These are phyloP conservation scores for Ramaria rubella DNA, from an alignment of 768 basidiomycete species.

Conservation along the genomic window DNA sequence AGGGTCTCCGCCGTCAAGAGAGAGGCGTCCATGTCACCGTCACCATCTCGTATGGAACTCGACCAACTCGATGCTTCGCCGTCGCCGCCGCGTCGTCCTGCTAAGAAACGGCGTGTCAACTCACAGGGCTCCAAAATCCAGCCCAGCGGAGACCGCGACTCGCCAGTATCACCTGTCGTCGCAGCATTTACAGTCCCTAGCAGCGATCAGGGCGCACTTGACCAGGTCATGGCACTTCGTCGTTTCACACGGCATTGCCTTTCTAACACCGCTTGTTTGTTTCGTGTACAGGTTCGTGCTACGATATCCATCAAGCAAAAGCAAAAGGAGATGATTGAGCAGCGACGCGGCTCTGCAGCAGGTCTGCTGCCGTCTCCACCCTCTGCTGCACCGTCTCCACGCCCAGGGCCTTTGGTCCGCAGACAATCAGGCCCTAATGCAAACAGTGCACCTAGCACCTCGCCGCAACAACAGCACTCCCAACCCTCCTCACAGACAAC, in stretches of 20 bases:
- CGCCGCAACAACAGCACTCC: neutral
- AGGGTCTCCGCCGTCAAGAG: neutral
- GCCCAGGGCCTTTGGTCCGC: neutral
- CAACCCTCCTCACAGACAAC: neutral
- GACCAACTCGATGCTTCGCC: neutral
- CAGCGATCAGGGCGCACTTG: conserved; percentile 4
- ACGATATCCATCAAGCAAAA: conserved; percentile 23
- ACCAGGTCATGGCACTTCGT: neutral
- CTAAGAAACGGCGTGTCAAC: neutral
- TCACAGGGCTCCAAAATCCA: neutral
- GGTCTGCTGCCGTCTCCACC: conserved; percentile 15
- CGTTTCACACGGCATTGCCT: neutral
- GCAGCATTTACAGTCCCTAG: neutral
- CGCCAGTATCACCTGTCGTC: neutral
- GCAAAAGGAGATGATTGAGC: conserved; percentile 65
- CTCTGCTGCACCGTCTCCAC: neutral
- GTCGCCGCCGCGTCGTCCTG: neutral
- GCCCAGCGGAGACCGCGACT: neutral
- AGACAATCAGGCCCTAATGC: neutral
- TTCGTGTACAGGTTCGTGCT: neutral
- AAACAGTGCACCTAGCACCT: neutral
- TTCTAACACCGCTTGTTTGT: neutral
- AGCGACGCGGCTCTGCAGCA: conserved; percentile 56
- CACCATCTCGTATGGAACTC: neutral
- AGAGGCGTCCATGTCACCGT: neutral